These are phyloP conservation scores for Sphenostylis stenocarpa DNA, from an alignment of 306 rosid species.

Conservation along the genomic window DNA sequence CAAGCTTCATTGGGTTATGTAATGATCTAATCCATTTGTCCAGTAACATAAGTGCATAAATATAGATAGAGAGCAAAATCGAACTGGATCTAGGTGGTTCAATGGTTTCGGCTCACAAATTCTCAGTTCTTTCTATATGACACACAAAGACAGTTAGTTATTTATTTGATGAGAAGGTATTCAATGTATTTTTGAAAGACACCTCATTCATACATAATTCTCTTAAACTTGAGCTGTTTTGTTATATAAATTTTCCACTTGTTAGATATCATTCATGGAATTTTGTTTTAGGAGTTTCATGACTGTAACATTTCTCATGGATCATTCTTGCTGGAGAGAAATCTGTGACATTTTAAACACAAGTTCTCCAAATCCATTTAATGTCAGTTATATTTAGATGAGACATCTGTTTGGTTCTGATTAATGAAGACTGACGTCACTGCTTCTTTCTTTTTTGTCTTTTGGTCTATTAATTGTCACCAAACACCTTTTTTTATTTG, in stretches of 20 bases:
- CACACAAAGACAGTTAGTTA: not conserved
- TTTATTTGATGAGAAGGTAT: not conserved
- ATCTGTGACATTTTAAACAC: not conserved
- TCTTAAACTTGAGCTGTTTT: not conserved
- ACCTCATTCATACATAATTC: not conserved
- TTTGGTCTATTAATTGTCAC: not conserved
- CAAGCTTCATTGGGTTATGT: not conserved
- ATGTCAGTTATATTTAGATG: not conserved
- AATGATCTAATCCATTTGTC: constrained; percentile 12
- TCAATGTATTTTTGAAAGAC: not conserved
- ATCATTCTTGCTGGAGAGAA: not conserved
- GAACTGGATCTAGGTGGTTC: not conserved
- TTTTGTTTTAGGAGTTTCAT: constrained; percentile 1
- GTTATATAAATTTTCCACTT: not conserved
- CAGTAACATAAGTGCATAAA: not conserved
- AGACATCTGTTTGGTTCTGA: constrained; percentile 14
- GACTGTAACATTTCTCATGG: not conserved
- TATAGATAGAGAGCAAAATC: not conserved
- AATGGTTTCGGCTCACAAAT: not conserved
- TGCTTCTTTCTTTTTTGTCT: not conserved
- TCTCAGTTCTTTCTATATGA: not conserved
- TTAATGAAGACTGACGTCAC: not conserved
- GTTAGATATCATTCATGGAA: not conserved
- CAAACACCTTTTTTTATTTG: not conserved
- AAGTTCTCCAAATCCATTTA: not conserved